phyloP scores from a whole-genome alignment of 1,284 basidiomycete species.

The Cutaneotrichosporon sp. region DNA sequence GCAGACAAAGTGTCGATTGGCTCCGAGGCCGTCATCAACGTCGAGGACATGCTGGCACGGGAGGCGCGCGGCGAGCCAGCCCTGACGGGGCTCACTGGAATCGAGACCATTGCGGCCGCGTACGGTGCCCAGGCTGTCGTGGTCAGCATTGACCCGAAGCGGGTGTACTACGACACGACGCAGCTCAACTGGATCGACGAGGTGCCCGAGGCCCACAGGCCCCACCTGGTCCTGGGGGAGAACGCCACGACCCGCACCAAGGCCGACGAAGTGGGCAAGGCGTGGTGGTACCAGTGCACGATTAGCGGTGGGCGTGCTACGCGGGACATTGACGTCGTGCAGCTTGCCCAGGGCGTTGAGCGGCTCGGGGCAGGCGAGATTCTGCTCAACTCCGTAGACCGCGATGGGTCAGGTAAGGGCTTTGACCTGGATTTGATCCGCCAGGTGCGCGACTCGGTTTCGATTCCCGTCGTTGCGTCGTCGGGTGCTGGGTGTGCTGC shows the following conservation, averaged over 20 bases:
- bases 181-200: conserved; percentile 61
- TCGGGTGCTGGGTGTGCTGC: conserved; percentile 78
- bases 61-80: conserved; percentile 52
- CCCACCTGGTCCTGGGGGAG: conserved; percentile 46
- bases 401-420: conserved; percentile 87
- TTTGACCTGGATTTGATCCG: conserved; percentile 84
- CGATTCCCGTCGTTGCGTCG: conserved; percentile 90
- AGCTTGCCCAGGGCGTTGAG: conserved; percentile 86
- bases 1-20: conserved; percentile 95
- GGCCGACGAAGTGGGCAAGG: conserved; percentile 62
- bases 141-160: conserved; percentile 90
- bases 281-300: conserved; percentile 99
- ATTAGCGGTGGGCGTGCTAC: conserved; percentile 86
- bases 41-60: conserved; percentile 69
- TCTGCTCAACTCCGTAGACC: conserved; percentile 92
- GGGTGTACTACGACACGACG: conserved; percentile 71
- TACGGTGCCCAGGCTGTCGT: conserved; percentile 99
- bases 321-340: conserved; percentile 84
- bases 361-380: conserved; percentile 91
- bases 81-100: conserved; percentile 61
- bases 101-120: conserved; percentile 83
- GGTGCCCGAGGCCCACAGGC: conserved; percentile 52
- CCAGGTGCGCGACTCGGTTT: conserved; percentile 69
- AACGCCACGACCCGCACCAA: conserved; percentile 51
- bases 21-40: conserved; percentile 88